Evolutionary conservation across 2,329 filamentous ascomycete genomes (phyloP), one percentile per base, ranked within the genome.

Genomic region (Scopulariopsis brevicaulis): DNA sequence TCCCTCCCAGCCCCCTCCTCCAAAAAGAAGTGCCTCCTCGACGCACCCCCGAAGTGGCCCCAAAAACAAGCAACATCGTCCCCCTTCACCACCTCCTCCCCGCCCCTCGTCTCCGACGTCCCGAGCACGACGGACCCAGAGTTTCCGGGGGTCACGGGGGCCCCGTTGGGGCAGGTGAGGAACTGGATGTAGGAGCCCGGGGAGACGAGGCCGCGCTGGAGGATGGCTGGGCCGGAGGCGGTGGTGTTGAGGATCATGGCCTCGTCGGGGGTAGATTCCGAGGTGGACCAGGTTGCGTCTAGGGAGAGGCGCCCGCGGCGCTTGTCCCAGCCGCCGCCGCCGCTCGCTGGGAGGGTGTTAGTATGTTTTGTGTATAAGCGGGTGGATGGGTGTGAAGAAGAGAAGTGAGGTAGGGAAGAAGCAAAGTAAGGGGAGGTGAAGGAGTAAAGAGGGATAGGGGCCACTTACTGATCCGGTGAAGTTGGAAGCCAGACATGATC

Each of bases 281-380:
- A 56, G 22, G 59, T 35, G 25, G 56, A 55, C 61, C 61, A 63
- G 14, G 58, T 59, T 32, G 90, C 88, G 65, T 94, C 89, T 4
- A 95, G 76, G 6, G 89, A 90, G 3, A 95, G 73, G 0, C 95
- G 73, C 0, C 90, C 90, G 64, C 87, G 84, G 68, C 93, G 94
- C 58, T 81, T 76, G 18, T 90, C 90, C 90, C 90, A 95, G 22
- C 90, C 90, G 50, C 90, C 90, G 53, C 90, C 90, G 4, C 90
- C 90, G 65, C 88, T 91, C 62, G 92, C 81, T 78, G 18, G 8
- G 37, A 15, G 2, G 28, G 18, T 52, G 48, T 35, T 25, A 55
- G 20, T 24, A n/a, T 22, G 15, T 46, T 50, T n/a, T 40, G 18
- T 22, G 3, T 34, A 51, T 14, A 53, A 62, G 53, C 55, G 55